Conservation (phyloP, 805 yeast species). For the Saccharomycopsis babjevae region DNA sequence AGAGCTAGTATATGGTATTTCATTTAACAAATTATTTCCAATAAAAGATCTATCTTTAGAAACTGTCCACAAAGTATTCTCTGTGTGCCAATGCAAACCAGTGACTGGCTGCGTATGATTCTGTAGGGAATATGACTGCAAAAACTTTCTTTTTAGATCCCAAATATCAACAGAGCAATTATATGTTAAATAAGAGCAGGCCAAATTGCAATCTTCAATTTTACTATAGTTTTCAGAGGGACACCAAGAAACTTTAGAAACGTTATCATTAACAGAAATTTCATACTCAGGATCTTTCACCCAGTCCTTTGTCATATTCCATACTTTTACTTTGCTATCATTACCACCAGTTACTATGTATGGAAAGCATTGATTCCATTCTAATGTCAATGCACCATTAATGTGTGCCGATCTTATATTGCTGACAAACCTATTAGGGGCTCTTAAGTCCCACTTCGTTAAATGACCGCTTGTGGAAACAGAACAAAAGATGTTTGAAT, state of each 20-base stretch:
- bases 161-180: conserved; percentile 63
- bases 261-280: conserved; percentile 66
- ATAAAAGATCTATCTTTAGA: conserved; percentile 31
- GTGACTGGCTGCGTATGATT: conserved; percentile 23
- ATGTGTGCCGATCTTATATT: conserved; percentile 71
- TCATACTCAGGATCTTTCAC: conserved; percentile 52
- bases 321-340: conserved; percentile 71
- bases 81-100: conserved; percentile 37
- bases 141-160: conserved; percentile 19
- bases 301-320: conserved; percentile 47
- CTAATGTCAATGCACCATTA: conserved; percentile 81
- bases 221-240: conserved; percentile 30
- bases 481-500: conserved; percentile 52
- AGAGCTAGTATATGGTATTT: neutral
- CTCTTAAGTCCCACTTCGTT: conserved; percentile 79
- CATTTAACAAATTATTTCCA: conserved; percentile 27
- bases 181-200: conserved; percentile 29
- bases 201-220: conserved; percentile 43
- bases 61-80: conserved; percentile 28
- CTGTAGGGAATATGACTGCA: conserved; percentile 9
- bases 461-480: conserved; percentile 85
- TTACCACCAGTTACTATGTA: conserved; percentile 87
- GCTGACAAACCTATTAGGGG: conserved; percentile 40
- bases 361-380: conserved; percentile 80
- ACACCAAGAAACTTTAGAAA: conserved; percentile 67